phyloP scores from a whole-genome alignment of 805 yeast genomes.

The Kazachstania martiniae region DNA sequence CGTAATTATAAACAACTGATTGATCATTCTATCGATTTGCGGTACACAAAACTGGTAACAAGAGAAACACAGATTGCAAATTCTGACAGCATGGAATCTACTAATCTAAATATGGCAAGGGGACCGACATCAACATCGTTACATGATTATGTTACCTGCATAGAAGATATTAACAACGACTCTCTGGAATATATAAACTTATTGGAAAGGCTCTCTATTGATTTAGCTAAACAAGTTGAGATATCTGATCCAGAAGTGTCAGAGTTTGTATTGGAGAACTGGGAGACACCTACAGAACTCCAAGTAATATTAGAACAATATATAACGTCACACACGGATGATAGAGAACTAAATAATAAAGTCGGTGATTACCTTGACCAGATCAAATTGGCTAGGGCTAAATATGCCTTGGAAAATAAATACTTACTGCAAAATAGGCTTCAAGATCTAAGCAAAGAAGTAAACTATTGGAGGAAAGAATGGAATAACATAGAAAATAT shows the following conservation, averaged over 20 bases:
- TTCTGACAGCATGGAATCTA: too few species aligned
- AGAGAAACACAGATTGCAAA: conserved; percentile 14
- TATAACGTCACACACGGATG: conserved; percentile 7
- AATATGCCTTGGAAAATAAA: conserved; percentile 22
- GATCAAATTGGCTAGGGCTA: conserved; percentile 24
- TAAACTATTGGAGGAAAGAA: conserved; percentile 23
- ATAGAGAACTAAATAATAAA: conserved; percentile 6
- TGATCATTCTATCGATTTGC: conserved; percentile 10
- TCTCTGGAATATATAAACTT: conserved; percentile 18
- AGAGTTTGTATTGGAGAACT: conserved; percentile 13
- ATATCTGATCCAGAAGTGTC: conserved; percentile 11
- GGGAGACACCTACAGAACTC: conserved; percentile 17
- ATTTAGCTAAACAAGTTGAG: conserved; percentile 19
- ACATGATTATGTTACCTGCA: conserved; percentile 10
- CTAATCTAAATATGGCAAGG: conserved; percentile 1
- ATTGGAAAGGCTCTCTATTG: conserved; percentile 19
- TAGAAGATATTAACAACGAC: conserved; percentile 12
- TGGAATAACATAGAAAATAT: conserved; percentile 22
- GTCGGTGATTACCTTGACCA: conserved; percentile 17
- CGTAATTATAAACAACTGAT: conserved; percentile 7
- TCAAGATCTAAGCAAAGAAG: conserved; percentile 16
- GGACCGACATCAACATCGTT: not conserved
- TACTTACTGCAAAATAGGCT: conserved; percentile 16
- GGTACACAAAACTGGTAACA: conserved; percentile 14
- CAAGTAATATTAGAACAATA: conserved; percentile 13